Evolutionary conservation across 2,329 filamentous ascomycete species (phyloP).

Genomic region (Aspergillus udagawae): DNA sequence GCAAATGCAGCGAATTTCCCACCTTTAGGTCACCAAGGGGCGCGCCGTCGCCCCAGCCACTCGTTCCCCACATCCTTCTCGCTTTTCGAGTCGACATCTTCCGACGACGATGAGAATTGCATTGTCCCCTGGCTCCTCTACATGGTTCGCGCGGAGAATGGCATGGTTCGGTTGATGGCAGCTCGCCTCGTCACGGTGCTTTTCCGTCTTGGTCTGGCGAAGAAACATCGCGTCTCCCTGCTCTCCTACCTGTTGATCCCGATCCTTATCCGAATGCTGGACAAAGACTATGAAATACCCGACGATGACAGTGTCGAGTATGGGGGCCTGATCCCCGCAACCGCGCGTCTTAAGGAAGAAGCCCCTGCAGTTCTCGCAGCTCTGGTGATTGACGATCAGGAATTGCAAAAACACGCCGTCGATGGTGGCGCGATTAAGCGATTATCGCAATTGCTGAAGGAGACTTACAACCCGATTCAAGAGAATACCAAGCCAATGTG

Average conservation of each 20-base stretch:
- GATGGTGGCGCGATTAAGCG: conserved; percentile 63
- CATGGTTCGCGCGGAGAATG: conserved; percentile 55
- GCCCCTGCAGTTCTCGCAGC: conserved; percentile 73
- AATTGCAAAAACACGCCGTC: conserved; percentile 75
- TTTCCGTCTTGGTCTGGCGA: conserved; percentile 64
- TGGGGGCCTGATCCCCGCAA: conserved; percentile 37
- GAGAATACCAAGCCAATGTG: conserved; percentile 52
- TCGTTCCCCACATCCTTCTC: conserved; percentile 34
- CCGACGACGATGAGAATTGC: conserved; percentile 64
- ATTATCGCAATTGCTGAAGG: conserved; percentile 61
- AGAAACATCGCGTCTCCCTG: conserved; percentile 59
- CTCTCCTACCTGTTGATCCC: conserved; percentile 67
- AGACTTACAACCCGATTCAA: conserved; percentile 59
- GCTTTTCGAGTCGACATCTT: conserved; percentile 36
- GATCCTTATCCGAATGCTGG: conserved; percentile 63
- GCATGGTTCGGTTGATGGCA: conserved; percentile 63
- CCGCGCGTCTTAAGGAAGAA: conserved; percentile 60
- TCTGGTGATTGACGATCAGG: conserved; percentile 72
- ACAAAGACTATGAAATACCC: conserved; percentile 45
- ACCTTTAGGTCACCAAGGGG: conserved; percentile 45
- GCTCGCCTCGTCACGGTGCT: conserved; percentile 65
- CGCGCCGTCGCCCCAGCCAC: conserved; percentile 33
- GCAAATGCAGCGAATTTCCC: conserved; percentile 47
- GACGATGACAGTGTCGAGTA: conserved; percentile 38
- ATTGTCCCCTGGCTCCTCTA: conserved; percentile 70